These are phyloP conservation scores for Nematocida sp. DNA, from an alignment of 371 early-diverging fungal species.

Conservation along the genomic window DNA sequence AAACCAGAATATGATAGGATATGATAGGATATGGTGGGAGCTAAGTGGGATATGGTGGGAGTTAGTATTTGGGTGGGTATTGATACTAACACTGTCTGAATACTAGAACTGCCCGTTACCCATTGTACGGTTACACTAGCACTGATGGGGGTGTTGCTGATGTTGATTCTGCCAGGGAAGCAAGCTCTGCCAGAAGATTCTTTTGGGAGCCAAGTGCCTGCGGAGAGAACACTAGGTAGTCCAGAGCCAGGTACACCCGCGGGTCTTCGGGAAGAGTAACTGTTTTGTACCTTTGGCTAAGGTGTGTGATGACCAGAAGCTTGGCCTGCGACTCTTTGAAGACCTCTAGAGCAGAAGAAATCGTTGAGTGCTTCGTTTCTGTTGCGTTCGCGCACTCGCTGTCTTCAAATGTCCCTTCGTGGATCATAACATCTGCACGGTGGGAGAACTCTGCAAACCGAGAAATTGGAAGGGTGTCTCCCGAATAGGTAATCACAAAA, in stretches of 20 bases:
- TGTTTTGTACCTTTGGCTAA: slow-evolving; percentile 80
- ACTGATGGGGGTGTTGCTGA: background rate
- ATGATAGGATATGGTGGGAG: too few relatives aligned
- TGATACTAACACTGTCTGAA: too few relatives aligned
- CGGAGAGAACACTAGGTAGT: slow-evolving; percentile 19
- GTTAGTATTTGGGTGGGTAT: too few relatives aligned
- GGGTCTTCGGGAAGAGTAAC: background rate
- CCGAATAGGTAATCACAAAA: slow-evolving; percentile 69
- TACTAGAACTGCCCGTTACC: background rate
- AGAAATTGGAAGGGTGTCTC: slow-evolving; percentile 83
- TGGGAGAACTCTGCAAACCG: slow-evolving; percentile 70
- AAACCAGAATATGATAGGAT: too few relatives aligned
- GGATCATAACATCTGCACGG: slow-evolving; percentile 71
- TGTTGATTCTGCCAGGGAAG: background rate
- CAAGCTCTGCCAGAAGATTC: too few relatives aligned
- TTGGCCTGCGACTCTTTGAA: slow-evolving; percentile 71
- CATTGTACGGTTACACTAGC: background rate
- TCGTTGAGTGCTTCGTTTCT: slow-evolving; percentile 78
- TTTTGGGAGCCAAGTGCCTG: too few relatives aligned
- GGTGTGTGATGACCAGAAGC: slow-evolving; percentile 81
- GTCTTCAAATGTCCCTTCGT: slow-evolving; percentile 88
- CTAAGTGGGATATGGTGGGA: too few relatives aligned
- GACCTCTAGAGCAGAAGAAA: slow-evolving; percentile 75
- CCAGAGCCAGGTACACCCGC: background rate
- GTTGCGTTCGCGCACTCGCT: slow-evolving; percentile 72